A percentile compares a stretch with the other conserved stretches of the same genome.
Conservation (phyloP, 345 rosid genomes). For the Hypericum androsaemum region DNA sequence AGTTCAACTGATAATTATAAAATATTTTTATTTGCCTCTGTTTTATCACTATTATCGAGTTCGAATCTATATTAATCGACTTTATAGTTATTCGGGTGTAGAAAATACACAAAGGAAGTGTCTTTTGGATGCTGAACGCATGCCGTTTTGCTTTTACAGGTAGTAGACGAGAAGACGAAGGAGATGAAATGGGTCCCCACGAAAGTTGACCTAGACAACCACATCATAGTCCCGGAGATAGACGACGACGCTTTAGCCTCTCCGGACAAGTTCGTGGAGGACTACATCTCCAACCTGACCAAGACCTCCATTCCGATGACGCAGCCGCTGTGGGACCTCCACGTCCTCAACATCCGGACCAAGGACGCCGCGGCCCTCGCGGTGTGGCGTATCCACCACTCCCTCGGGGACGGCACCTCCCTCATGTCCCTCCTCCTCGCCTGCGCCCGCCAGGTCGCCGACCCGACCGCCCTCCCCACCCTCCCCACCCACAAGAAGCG, state of each 20-base stretch:
- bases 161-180: slow-evolving; percentile 18
- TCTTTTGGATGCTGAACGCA: neutral
- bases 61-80: no score
- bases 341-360: slow-evolving; percentile 28
- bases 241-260: slow-evolving; percentile 13
- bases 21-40: no score
- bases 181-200: slow-evolving; percentile 32
- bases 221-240: slow-evolving; percentile 22
- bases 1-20: no score
- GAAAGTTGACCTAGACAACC: slow-evolving; percentile 28
- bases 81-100: no score
- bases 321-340: slow-evolving; percentile 37
- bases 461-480: slow-evolving; percentile 23
- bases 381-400: slow-evolving; percentile 49
- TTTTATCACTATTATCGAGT: no score
- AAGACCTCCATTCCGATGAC: slow-evolving; percentile 24
- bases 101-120: no score
- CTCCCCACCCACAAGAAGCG: slow-evolving; percentile 15
- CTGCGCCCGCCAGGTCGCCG: slow-evolving; percentile 22
- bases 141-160: slow-evolving; percentile 7
- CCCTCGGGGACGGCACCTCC: slow-evolving; percentile 53
- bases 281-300: slow-evolving; percentile 27
- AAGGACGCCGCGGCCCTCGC: slow-evolving; percentile 22
- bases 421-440: slow-evolving; percentile 54
- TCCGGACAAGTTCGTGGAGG: slow-evolving; percentile 24